Evolutionary conservation across 345 rosid species (phyloP).

Genomic region (Lumnitzera racemosa): DNA sequence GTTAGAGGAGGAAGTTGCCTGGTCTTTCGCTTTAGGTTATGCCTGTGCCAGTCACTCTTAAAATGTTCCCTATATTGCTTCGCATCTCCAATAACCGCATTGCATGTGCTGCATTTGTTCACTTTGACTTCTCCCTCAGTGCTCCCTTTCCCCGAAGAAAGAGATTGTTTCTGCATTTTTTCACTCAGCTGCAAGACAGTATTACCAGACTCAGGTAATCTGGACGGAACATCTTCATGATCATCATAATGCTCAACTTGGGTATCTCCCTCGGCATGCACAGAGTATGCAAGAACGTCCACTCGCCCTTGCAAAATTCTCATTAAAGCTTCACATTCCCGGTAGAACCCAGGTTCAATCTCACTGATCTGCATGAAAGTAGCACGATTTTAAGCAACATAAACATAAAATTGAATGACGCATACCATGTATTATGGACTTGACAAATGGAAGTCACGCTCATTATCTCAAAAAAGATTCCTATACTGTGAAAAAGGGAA

Average conservation of each 20-base stretch:
- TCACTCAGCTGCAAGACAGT: constrained; percentile 35
- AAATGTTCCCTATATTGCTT: constrained; percentile 84
- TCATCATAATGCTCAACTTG: constrained; percentile 74
- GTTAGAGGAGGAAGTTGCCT: constrained; percentile 71
- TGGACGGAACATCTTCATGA: constrained; percentile 41
- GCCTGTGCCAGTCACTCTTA: constrained; percentile 97
- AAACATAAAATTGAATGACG: not conserved
- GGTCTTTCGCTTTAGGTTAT: constrained; percentile 86
- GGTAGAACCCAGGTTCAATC: constrained; percentile 69
- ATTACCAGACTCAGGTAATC: constrained; percentile 25
- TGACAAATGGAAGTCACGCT: no score
- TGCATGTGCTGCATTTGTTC: constrained; percentile 79
- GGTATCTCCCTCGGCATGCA: constrained; percentile 84
- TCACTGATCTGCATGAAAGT: constrained; percentile 58
- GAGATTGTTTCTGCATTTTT: constrained; percentile 49
- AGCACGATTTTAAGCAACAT: no score
- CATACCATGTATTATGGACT: not conserved
- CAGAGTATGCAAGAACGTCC: constrained; percentile 84
- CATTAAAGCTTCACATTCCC: constrained; percentile 72
- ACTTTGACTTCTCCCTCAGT: constrained; percentile 48
- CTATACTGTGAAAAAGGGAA: not conserved
- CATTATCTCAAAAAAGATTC: not conserved
- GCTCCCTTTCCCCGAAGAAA: constrained; percentile 27
- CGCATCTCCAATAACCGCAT: constrained; percentile 65
- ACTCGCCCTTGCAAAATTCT: constrained; percentile 80